Evolutionary conservation across 2,329 filamentous ascomycete species (phyloP), one percentile per base, ranked within the genome.

Genomic region (Stagonosporopsis cucurbitacearum): DNA sequence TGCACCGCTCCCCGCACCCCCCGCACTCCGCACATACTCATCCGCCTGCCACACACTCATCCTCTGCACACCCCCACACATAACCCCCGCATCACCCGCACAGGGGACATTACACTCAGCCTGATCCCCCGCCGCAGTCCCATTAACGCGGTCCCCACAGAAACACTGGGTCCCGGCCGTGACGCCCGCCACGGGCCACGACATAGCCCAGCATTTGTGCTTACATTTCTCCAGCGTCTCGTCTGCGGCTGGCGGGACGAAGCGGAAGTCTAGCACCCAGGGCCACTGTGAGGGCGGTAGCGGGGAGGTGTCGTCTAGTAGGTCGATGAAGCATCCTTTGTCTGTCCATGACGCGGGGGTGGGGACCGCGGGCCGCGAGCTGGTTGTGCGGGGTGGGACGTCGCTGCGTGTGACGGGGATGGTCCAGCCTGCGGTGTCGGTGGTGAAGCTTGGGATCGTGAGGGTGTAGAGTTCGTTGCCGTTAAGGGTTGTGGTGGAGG

Each of bases 141-240:
- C 52, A 3, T 50, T 50, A 9, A 35, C 46, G 11, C 6, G 25
- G 6, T 55, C 41, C 15, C 52, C 52, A 19, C 52, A 55, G 12
- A 13, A 50, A 23, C 52, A 55, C 40, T 45, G 35, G 8, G 40
- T 19, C 1, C 45, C 46, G 4, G 11, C 25, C 22, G 45, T 55
- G 13, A 55, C 30, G 5, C 52, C 52, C 13, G 52, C 52, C 0
- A 55, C 22, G 7, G 25, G 32, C n/a, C 39, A 50, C 40, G 37
- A 17, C 0, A 55, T 26, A 2, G 45, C 17, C 26, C 33, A 48
- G 45, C 52, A 55, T 23, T 50, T 50, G 1, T 40, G 25, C 33
- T 55, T 55, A 35, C 52, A 55, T 11, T 19, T 36, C 6, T 41
- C 46, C 7, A 46, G 32, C 28, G 52, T 55, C 36, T 50, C 46